Conservation (phyloP, 1,139 yeast genomes). For the Kurtzmaniella quercitrusa region DNA sequence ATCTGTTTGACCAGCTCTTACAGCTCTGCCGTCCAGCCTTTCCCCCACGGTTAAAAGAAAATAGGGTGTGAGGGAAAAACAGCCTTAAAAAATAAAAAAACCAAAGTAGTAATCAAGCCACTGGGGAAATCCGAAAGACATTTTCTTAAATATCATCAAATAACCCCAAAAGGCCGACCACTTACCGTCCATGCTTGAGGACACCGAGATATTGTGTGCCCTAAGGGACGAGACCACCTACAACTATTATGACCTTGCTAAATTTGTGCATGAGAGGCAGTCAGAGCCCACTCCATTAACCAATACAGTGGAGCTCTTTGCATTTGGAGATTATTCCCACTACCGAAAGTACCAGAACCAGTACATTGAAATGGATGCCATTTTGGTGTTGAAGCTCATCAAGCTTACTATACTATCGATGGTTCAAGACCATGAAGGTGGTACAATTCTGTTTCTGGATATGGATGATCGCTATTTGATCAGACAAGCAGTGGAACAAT, state of each 20-base stretch:
- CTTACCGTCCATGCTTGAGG: neutral
- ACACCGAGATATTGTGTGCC: neutral
- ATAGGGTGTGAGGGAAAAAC: too few relatives aligned
- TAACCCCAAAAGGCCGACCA: neutral
- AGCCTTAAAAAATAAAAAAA: neutral
- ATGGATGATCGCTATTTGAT: constrained; percentile 19
- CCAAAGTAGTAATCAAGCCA: neutral
- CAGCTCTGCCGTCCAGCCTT: too few relatives aligned
- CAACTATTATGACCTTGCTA: constrained; percentile 6
- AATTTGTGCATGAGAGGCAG: neutral
- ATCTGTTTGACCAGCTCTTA: too few relatives aligned
- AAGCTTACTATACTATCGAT: constrained; percentile 25
- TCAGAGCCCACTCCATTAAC: neutral
- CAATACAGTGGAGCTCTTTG: constrained; percentile 32
- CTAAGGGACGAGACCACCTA: constrained; percentile 4
- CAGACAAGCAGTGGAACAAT: constrained; percentile 11
- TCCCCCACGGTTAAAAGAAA: too few relatives aligned
- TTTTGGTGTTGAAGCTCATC: constrained; percentile 19
- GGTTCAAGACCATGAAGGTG: constrained; percentile 21
- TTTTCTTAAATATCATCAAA: neutral
- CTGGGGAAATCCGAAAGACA: neutral
- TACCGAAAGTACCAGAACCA: constrained; percentile 18
- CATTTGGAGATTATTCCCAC: constrained; percentile 31
- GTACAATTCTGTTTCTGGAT: constrained; percentile 12
- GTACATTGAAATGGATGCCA: constrained; percentile 15